Conservation (phyloP, 768 basidiomycete species). For the Collybia mongolica region DNA sequence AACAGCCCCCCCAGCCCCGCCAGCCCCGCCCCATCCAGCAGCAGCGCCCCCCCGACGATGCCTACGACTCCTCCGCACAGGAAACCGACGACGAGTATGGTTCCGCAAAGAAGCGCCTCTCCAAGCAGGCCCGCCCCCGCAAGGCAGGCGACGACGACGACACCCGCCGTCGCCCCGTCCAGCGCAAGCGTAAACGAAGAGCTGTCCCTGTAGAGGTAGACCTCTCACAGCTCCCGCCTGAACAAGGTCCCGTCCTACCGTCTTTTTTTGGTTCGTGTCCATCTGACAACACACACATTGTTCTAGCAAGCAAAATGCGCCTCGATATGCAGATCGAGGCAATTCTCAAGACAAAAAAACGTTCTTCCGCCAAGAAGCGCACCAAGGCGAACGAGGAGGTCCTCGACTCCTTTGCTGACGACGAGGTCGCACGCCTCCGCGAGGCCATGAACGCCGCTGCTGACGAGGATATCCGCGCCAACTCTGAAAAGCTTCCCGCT, state of each 20-base stretch:
- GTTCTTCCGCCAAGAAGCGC: slow-evolving; percentile 58
- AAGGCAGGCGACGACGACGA: slow-evolving; percentile 23
- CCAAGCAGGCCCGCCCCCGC: slow-evolving; percentile 29
- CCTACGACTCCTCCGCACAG: slow-evolving; percentile 49
- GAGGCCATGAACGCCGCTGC: slow-evolving; percentile 87
- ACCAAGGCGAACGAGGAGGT: slow-evolving; percentile 78
- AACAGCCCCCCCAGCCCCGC: slow-evolving; percentile 36
- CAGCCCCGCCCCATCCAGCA: slow-evolving; percentile 26
- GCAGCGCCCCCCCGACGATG: slow-evolving; percentile 47
- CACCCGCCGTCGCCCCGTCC: slow-evolving; percentile 24
- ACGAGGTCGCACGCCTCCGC: slow-evolving; percentile 86
- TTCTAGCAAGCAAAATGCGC: slow-evolving; percentile 68
- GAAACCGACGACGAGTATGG: slow-evolving; percentile 51
- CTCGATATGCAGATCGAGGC: slow-evolving; percentile 86
- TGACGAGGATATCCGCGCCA: slow-evolving; percentile 78
- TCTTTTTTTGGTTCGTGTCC: not conserved
- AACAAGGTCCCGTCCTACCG: slow-evolving; percentile 56
- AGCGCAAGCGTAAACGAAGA: slow-evolving; percentile 58
- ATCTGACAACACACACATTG: slow-evolving; percentile 2
- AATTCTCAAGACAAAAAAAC: slow-evolving; percentile 80
- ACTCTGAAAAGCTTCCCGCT: slow-evolving; percentile 79
- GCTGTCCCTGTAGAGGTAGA: slow-evolving; percentile 57
- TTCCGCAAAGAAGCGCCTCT: slow-evolving; percentile 20
- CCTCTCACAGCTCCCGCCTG: slow-evolving; percentile 66
- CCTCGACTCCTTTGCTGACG: slow-evolving; percentile 85